phyloP scores from a whole-genome alignment of 78 protist genomes.

The Capsaspora owczarzaki region DNA sequence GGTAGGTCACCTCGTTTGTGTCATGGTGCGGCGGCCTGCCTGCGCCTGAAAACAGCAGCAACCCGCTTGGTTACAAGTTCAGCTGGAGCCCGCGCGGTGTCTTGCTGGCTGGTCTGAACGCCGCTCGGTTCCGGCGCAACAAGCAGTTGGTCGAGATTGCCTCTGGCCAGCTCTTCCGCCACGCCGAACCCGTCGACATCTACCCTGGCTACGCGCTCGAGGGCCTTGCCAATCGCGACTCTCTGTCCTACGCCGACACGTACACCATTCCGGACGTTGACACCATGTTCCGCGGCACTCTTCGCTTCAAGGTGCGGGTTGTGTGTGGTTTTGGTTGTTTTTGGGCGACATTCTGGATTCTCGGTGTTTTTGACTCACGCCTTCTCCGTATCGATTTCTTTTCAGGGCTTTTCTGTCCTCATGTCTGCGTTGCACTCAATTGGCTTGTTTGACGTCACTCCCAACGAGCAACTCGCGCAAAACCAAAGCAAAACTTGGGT shows the following conservation, averaged over 20 bases:
- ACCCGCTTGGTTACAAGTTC: conserved; percentile 71
- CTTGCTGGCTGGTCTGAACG: conserved; percentile 27
- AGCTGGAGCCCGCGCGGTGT: conserved; percentile 62
- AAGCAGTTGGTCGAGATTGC: not conserved
- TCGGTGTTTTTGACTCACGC: not conserved
- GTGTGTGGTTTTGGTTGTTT: not conserved
- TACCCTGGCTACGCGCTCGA: conserved; percentile 40
- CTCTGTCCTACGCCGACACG: conserved; percentile 23
- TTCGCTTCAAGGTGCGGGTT: conserved; percentile 26
- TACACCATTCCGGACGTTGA: conserved; percentile 33
- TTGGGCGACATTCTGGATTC: conserved; percentile 35
- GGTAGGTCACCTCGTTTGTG: not conserved
- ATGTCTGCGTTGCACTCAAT: no score
- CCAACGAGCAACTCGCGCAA: no score
- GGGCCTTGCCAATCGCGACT: conserved; percentile 57
- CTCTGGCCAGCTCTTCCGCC: not conserved
- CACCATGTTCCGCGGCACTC: conserved; percentile 57
- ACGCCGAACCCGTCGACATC: not conserved
- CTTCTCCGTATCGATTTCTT: not conserved
- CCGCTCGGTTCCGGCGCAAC: conserved; percentile 10
- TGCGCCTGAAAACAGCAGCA: conserved; percentile 38
- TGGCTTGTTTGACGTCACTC: no score
- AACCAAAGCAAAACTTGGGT: no score
- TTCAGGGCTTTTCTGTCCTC: no score
- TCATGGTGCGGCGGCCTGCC: conserved; percentile 55